phyloP scores from a whole-genome alignment of 768 basidiomycete genomes.

The Amanita pallidorosea region DNA sequence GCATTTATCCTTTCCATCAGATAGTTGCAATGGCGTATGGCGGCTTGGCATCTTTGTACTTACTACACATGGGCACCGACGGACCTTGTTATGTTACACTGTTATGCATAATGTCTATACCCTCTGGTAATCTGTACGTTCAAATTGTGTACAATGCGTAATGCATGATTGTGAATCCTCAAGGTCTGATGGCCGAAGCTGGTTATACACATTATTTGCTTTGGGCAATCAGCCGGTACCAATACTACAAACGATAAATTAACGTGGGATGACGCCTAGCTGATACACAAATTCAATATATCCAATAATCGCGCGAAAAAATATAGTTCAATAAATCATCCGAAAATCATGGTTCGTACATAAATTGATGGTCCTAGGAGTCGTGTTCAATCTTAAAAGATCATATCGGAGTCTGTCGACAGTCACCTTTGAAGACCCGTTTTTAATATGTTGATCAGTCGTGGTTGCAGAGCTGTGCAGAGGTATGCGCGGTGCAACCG shows the following conservation, averaged over 20 bases:
- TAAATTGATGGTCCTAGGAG: not conserved
- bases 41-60: conserved; percentile 3
- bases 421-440: conserved; percentile 17
- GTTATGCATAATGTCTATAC: conserved; percentile 5
- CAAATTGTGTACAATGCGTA: not conserved
- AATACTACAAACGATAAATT: conserved; percentile 4
- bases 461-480: conserved; percentile 16
- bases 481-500: conserved; percentile 24
- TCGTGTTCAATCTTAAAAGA: not conserved
- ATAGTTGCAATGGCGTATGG: not conserved
- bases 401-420: not conserved
- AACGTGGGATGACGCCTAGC: not conserved
- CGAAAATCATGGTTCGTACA: not conserved
- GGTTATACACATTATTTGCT: not conserved
- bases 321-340: not conserved
- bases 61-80: not conserved
- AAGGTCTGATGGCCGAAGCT: not conserved
- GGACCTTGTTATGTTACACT: conserved; percentile 4
- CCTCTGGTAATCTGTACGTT: not conserved
- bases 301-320: not conserved
- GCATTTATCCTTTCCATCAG: not conserved
- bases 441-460: conserved; percentile 19
- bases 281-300: conserved; percentile 4
- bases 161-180: not conserved
- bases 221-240: not conserved